These are phyloP conservation scores for Perkinsela sp. DNA, from an alignment of 208 protist species.

Conservation along the genomic window DNA sequence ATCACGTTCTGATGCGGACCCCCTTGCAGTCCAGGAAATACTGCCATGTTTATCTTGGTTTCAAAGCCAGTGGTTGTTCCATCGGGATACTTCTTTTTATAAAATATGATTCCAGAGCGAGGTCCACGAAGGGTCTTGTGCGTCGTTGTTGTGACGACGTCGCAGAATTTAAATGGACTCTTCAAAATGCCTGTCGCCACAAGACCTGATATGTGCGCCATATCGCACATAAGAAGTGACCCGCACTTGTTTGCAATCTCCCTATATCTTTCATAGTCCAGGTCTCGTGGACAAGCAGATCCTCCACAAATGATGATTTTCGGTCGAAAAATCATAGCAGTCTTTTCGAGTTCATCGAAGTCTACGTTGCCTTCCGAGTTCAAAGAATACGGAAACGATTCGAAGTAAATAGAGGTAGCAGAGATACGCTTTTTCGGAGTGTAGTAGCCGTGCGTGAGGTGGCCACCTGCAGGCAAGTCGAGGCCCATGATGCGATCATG, in stretches of 20 bases:
- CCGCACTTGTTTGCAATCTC: conserved; percentile 48
- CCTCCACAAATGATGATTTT: conserved; percentile 80
- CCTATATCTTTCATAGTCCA: conserved; percentile 74
- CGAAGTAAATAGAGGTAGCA: conserved; percentile 88
- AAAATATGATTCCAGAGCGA: conserved; percentile 84
- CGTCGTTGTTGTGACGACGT: conserved; percentile 98
- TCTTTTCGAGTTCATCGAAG: conserved; percentile 69
- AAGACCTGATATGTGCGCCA: conserved; percentile 87
- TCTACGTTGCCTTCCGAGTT: conserved; percentile 74
- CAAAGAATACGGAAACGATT: conserved; percentile 84
- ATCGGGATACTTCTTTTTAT: conserved; percentile 30
- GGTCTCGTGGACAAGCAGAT: conserved; percentile 86
- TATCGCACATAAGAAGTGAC: conserved; percentile 82
- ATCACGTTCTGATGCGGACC: conserved; percentile 94
- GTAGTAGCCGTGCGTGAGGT: conserved; percentile 93
- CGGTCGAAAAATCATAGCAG: conserved; percentile 69
- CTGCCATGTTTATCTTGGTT: conserved; percentile 75
- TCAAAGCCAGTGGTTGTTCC: conserved; percentile 59
- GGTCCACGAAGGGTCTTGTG: conserved; percentile 98
- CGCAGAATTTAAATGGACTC: conserved; percentile 77
- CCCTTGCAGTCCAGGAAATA: conserved; percentile 91
- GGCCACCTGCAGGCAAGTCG: conserved; percentile 53
- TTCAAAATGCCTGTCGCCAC: conserved; percentile 49
- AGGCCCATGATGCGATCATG: conserved; percentile 93
- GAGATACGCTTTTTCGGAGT: conserved; percentile 81